Percentiles rank a stretch among this genome's conserved stretches.
Evolutionary conservation across 2,329 filamentous ascomycete species (phyloP).

Genomic region (Nakataea oryzae): DNA sequence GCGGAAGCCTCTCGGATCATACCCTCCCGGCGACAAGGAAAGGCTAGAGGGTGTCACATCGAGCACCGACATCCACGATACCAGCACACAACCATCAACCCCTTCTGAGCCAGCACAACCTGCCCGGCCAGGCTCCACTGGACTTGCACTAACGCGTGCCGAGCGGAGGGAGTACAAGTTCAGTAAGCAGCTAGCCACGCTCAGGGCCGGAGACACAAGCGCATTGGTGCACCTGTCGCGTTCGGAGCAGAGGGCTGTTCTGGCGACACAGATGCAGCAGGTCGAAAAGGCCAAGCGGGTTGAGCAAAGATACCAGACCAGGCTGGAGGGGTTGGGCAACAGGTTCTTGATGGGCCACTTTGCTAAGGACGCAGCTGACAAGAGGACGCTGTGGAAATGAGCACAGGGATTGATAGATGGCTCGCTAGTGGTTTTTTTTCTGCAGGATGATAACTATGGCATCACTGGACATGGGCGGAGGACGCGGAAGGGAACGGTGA

Average conservation of each 20-base stretch:
- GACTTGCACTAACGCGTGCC: not conserved
- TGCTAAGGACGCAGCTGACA: constrained; percentile 2
- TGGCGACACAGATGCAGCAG: constrained; percentile 14
- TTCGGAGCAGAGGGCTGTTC: constrained; percentile 17
- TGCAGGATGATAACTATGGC: no score
- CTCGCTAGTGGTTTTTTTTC: no score
- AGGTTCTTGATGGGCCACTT: constrained; percentile 2
- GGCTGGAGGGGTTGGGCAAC: constrained; percentile 1
- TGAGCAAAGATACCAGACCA: not conserved
- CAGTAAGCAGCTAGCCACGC: constrained; percentile 12
- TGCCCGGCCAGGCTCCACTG: not conserved
- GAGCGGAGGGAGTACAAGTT: not conserved
- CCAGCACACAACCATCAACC: not conserved
- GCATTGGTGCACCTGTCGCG: constrained; percentile 17
- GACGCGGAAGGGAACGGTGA: no score
- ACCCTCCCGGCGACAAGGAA: not conserved
- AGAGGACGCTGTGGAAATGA: constrained; percentile 1
- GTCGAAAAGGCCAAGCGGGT: constrained; percentile 10
- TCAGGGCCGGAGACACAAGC: constrained; percentile 16
- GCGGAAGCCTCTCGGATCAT: not conserved
- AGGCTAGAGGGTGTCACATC: not conserved
- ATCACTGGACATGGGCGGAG: no score
- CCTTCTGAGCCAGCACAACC: no score
- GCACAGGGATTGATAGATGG: not conserved
- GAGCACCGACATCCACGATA: not conserved